These are phyloP conservation scores for Rhizophora apiculata DNA, from an alignment of 345 rosid genomes.

Conservation along the genomic window DNA sequence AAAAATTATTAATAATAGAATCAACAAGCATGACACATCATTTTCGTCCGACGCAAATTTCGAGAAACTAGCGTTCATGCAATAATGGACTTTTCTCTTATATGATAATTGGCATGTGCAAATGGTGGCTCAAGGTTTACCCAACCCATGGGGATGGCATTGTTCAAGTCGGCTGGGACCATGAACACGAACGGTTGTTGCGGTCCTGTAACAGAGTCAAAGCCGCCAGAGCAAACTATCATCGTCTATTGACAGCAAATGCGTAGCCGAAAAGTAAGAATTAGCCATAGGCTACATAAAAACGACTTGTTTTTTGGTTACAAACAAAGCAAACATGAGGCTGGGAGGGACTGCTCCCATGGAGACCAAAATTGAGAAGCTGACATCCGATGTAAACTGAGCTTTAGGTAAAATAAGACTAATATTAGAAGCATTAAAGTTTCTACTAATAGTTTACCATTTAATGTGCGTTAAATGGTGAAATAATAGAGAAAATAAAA, in stretches of 20 bases:
- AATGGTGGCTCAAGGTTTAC: neutral
- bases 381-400: too few relatives aligned
- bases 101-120: too few relatives aligned
- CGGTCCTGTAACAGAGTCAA: slow-evolving; percentile 7
- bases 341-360: neutral
- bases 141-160: too few relatives aligned
- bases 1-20: too few relatives aligned
- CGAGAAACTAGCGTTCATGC: neutral
- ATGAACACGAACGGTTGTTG: neutral
- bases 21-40: too few relatives aligned
- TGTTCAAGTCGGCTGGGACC: slow-evolving; percentile 12
- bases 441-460: too few relatives aligned
- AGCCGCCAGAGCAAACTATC: neutral
- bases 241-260: neutral
- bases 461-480: too few relatives aligned
- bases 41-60: too few relatives aligned
- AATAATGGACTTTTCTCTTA: neutral
- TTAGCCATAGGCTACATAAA: neutral
- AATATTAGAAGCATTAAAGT: too few relatives aligned
- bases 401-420: too few relatives aligned
- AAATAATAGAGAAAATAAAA: too few relatives aligned
- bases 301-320: neutral
- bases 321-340: slow-evolving; percentile 7
- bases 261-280: neutral
- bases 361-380: neutral